These are phyloP conservation scores for Chenopodium quinoa DNA, from an alignment of 148 eudicot species.

Conservation along the genomic window DNA sequence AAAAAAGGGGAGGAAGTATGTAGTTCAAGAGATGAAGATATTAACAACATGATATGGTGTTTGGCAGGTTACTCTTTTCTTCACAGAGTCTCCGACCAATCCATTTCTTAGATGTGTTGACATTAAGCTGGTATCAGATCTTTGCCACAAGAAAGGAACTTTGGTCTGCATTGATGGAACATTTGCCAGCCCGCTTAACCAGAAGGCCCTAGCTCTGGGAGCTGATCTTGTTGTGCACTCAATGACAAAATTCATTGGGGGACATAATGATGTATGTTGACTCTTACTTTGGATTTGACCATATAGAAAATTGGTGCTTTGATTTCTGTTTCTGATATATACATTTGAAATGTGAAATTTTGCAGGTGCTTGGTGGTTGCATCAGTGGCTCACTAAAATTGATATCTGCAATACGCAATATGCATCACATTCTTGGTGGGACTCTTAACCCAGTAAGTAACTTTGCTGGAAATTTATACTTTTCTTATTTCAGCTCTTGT, in stretches of 20 bases:
- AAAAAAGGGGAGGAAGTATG: background rate
- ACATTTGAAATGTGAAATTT: conserved; percentile 16
- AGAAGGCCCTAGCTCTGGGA: conserved; percentile 87
- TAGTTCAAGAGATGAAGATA: background rate
- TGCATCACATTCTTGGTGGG: conserved; percentile 91
- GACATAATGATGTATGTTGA: conserved; percentile 79
- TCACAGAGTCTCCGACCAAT: conserved; percentile 93
- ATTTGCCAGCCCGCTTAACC: conserved; percentile 90
- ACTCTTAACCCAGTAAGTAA: conserved; percentile 83
- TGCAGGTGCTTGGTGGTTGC: conserved; percentile 86
- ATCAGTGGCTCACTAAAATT: conserved; percentile 71
- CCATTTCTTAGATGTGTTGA: conserved; percentile 94
- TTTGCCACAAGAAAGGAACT: conserved; percentile 85
- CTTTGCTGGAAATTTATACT: background rate
- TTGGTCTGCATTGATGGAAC: conserved; percentile 89
- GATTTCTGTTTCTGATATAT: background rate
- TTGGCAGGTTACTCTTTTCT: conserved; percentile 55
- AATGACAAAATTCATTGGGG: conserved; percentile 70
- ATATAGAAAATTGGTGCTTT: background rate
- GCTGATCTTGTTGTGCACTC: conserved; percentile 85
- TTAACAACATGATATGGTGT: background rate
- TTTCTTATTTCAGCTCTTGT: background rate
- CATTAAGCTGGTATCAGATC: conserved; percentile 76
- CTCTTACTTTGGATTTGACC: background rate
- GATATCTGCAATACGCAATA: conserved; percentile 53